A percentile compares a stretch with the other conserved stretches of the same genome.
Conservation (phyloP, 2,329 filamentous ascomycete species). For the Furcasterigmium sp. region DNA sequence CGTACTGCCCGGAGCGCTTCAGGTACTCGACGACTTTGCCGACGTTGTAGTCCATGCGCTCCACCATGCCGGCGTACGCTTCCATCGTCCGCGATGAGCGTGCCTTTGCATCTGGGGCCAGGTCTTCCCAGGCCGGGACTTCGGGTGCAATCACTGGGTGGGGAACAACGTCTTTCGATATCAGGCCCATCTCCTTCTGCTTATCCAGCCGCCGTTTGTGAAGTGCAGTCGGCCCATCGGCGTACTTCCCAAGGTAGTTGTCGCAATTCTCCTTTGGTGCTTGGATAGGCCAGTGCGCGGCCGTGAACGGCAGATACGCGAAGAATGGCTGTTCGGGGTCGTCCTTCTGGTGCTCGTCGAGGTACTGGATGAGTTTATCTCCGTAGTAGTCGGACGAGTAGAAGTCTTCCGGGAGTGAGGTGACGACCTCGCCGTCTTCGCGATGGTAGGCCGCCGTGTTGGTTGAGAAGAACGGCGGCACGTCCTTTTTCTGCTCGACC, state of each 20-base stretch:
- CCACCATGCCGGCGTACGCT: constrained; percentile 52
- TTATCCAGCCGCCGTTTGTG: constrained; percentile 45
- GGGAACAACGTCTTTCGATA: constrained; percentile 42
- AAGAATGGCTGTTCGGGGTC: constrained; percentile 23
- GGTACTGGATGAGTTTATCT: constrained; percentile 33
- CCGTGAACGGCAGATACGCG: constrained; percentile 44
- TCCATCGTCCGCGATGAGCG: constrained; percentile 28
- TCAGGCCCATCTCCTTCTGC: constrained; percentile 52
- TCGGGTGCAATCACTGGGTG: constrained; percentile 41
- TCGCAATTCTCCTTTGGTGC: constrained; percentile 25
- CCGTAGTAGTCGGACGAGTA: constrained; percentile 38
- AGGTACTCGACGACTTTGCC: constrained; percentile 47
- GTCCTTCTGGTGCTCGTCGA: constrained; percentile 24
- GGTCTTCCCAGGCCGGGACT: constrained; percentile 3
- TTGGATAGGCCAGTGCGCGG: constrained; percentile 49
- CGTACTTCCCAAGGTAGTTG: constrained; percentile 30
- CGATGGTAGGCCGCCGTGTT: constrained; percentile 25
- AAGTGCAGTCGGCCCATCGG: constrained; percentile 54
- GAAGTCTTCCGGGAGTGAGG: constrained; percentile 32
- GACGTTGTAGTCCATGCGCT: constrained; percentile 47
- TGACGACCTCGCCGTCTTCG: constrained; percentile 34
- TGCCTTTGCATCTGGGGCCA: constrained; percentile 9
- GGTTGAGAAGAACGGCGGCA: neutral
- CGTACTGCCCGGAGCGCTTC: constrained; percentile 39
- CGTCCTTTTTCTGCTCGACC: constrained; percentile 9